Base-by-base conservation (phyloP, 176 grass and related monocot species). In the Alopecurus myosuroides region DNA sequence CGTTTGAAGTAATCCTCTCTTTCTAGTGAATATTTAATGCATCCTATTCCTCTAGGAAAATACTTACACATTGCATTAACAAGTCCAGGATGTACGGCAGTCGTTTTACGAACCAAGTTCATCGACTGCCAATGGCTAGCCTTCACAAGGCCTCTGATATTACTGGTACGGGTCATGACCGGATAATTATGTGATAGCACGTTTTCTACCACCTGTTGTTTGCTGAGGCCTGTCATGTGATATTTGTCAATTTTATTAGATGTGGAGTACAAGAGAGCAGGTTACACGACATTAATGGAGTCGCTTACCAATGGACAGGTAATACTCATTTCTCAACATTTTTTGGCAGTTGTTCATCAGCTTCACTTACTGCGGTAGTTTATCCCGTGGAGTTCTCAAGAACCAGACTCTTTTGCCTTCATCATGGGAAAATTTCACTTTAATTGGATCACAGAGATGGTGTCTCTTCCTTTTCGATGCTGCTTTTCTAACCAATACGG, bases 1-100 rank as follows among this genome's bases (percentile, higher is more conserved):
- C 80, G 88, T 49, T 35, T 91, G 67, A 97, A 90, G 95, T 97
- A 97, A 97, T 82, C 20, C 78, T 84, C 40, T 78, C 64, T 84
- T 71, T 71, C 79, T 81, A 19, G 42, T 74, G 74, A 85, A 65
- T 28, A 12, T 29, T 78, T 28, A 26, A 31, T 70, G 12, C 51
- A 23, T 29, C 77, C 53, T 78, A 30, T 77, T 50, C 28, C 30
- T 76, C 19, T 31, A 34, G 40, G 20, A 79, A 64, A 66, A 39
- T 61, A 39, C 80, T 80, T 80, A 82, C 72, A 33, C 82, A 75
- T 8, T 77, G 7, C 63, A 76, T 85, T 80, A 62, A 83, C 52
- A 25, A 44, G 36, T 62, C 46, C 85, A 97, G 94, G 94, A 66
- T 78, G 28, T 90, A 65, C 36, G 66, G 75, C 53, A 44, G 20